Evolutionary conservation across 2,329 filamentous ascomycete species (phyloP), one percentile per base, ranked within the genome.

Genomic region (Corinectria fuckeliana): DNA sequence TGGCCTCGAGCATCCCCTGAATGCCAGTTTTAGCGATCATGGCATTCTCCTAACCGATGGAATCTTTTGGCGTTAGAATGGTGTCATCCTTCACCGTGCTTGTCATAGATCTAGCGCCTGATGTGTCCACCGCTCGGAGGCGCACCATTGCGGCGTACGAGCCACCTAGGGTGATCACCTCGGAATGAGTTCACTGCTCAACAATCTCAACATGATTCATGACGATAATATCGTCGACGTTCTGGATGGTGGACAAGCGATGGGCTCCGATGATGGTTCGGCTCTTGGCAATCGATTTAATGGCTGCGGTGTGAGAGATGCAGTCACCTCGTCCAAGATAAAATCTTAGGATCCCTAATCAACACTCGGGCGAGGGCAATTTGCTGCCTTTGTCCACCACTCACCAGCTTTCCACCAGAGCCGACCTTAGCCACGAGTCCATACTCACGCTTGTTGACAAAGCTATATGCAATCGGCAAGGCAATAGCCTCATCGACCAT

Each of bases 171-270:
- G 76, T 72, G 61, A 91, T 77, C 2, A 91, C 78, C 51, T 87
- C 81, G 3, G 85, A 77, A 56, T 91, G 88, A 0, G 81, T 86
- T 0, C 89, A 89, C 68, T 88, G 80, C 71, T 91, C 88, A 10
- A 88, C 77, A 3, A 88, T 81, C 47, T 80, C 73, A 0, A 89
- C 88, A 53, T 82, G 77, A 13, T 84, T 80, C 70, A 91, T 80
- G 16, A 91, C 88, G 18, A 91, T 78, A 57, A 91, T 91, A 60
- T 86, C 84, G 66, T 91, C 86, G 0, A 88, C 88, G 52, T 86
- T 81, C 67, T 82, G 83, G 61, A 88, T 85, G 0, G 86, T 88
- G 0, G 83, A 85, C 2, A 88, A 74, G 2, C 86, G 78, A 71
- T 88, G 86, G 0, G 88, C 88, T 62, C 87, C 81, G 54, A 91